A percentile compares a stretch with the other conserved stretches of the same genome.
Conservation (phyloP, 208 protist genomes). For the Leishmania lainsoni region DNA sequence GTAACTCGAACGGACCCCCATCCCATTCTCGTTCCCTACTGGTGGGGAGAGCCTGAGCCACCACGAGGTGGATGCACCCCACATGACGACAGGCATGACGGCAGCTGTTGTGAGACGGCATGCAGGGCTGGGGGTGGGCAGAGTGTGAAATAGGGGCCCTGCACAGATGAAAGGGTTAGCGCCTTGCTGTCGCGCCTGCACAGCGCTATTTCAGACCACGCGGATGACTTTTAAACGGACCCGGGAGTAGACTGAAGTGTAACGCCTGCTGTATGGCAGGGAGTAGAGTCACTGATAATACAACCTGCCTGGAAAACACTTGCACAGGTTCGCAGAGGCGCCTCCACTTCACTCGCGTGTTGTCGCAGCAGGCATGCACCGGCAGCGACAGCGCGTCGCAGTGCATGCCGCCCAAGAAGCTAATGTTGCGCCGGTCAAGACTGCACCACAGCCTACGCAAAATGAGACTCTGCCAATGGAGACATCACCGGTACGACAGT, state of each 20-base stretch:
- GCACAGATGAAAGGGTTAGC: neutral
- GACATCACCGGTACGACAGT: constrained; percentile 7
- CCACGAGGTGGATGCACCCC: neutral
- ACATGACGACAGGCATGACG: neutral
- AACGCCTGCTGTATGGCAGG: neutral
- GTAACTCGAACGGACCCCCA: neutral
- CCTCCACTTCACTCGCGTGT: neutral
- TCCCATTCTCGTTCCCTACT: neutral
- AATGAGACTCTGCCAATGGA: too few relatives aligned
- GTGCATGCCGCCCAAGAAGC: neutral
- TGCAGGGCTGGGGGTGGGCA: neutral
- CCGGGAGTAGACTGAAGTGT: neutral
- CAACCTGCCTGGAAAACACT: neutral
- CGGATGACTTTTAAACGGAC: neutral
- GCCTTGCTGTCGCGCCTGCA: neutral
- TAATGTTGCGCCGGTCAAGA: neutral
- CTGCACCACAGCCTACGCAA: neutral
- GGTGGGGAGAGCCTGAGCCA: neutral
- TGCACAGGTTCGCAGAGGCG: neutral
- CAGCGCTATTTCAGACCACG: neutral
- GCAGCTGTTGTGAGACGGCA: neutral
- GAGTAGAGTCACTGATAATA: too few relatives aligned
- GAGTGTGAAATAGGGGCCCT: neutral
- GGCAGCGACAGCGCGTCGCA: neutral
- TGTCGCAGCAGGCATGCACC: neutral